Conservation (phyloP, 2,329 filamentous ascomycete species). For the Ophiosphaerella narmari region DNA sequence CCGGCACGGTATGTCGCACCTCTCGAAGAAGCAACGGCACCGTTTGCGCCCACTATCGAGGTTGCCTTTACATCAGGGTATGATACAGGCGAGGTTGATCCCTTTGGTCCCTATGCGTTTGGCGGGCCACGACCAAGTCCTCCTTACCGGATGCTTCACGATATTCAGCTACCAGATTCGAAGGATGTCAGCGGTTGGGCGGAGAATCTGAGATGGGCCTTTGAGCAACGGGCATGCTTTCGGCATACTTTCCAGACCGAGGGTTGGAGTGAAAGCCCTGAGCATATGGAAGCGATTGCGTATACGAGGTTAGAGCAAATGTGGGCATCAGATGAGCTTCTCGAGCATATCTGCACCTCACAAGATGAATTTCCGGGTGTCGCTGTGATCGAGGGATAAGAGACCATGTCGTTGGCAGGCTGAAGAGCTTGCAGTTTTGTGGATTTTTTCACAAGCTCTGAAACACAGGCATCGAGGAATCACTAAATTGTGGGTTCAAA, state of each 20-base stretch:
- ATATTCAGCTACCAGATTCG: constrained; percentile 11
- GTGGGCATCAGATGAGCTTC: constrained; percentile 28
- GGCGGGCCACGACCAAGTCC: constrained; percentile 17
- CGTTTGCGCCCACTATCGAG: not conserved
- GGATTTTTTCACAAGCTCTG: no score
- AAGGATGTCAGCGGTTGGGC: constrained; percentile 28
- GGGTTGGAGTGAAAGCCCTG: constrained; percentile 30
- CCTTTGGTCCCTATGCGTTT: constrained; percentile 22
- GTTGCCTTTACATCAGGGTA: constrained; percentile 6
- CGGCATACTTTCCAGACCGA: constrained; percentile 6
- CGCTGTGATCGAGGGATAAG: no score
- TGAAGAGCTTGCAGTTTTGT: no score
- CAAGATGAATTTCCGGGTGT: no score
- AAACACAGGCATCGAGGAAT: not conserved
- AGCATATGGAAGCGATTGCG: constrained; percentile 29
- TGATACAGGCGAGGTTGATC: constrained; percentile 6
- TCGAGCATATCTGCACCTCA: constrained; percentile 6
- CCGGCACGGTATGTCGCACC: constrained; percentile 10
- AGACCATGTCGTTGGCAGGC: no score
- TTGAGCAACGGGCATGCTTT: constrained; percentile 20
- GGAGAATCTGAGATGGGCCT: constrained; percentile 30
- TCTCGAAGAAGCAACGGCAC: not conserved
- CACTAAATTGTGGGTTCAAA: no score
- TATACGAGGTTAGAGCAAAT: constrained; percentile 13
- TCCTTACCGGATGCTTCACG: constrained; percentile 24